Evolutionary conservation across 306 rosid genomes (phyloP).

Genomic region (Castanea sativa): DNA sequence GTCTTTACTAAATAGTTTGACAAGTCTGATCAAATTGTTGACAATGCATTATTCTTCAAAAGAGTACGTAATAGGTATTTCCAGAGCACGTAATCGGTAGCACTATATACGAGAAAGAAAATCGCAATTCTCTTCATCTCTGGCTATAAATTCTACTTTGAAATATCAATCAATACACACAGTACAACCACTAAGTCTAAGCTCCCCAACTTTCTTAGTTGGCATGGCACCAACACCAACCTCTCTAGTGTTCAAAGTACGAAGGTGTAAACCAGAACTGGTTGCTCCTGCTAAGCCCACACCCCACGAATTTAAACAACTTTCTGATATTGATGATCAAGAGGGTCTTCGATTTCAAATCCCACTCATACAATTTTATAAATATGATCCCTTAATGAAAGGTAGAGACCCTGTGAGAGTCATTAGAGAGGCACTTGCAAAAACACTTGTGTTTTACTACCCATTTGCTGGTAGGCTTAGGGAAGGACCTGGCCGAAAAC

Average conservation of each 20-base stretch:
- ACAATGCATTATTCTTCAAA: too few relatives aligned
- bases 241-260: conserved; percentile 26
- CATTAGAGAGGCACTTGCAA: conserved; percentile 29
- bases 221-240: neutral
- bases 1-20: too few relatives aligned
- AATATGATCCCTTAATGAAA: conserved; percentile 23
- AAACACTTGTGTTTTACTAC: conserved; percentile 35
- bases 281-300: conserved; percentile 32
- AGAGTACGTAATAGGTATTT: too few relatives aligned
- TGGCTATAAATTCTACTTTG: neutral
- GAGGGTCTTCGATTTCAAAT: conserved; percentile 37
- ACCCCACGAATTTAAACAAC: conserved; percentile 28
- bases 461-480: conserved; percentile 41
- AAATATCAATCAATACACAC: too few relatives aligned
- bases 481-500: conserved; percentile 29
- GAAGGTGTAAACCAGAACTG: conserved; percentile 20
- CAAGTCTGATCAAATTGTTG: too few relatives aligned
- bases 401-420: conserved; percentile 35
- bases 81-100: too few relatives aligned
- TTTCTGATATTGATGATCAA: conserved; percentile 44
- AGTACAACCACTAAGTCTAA: neutral
- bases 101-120: too few relatives aligned
- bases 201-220: neutral
- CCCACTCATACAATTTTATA: conserved; percentile 34
- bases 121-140: too few relatives aligned